Base-by-base conservation (phyloP, 1,284 basidiomycete species). In the Pseudomicrostroma phylloplanum region DNA sequence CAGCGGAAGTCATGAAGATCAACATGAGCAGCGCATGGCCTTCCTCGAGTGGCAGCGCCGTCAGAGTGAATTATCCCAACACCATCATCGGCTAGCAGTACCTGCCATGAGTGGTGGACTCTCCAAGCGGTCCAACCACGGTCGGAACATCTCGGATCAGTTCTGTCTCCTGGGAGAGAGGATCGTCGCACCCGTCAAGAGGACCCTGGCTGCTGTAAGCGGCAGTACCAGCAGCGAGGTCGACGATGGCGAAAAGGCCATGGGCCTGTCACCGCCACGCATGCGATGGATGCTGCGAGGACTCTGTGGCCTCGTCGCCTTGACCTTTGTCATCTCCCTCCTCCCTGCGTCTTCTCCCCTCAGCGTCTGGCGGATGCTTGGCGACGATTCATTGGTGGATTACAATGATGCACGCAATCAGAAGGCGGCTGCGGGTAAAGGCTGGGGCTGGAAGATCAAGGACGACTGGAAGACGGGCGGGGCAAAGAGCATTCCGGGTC, bases 381-480 rank as follows among this genome's bases (percentile, higher is more conserved):
- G 51, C 51, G 51, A 26, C 21, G 17, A 54, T 13, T 6, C 51
- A 13, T 26, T 54, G 7, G 17, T 25, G 21, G 21, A 26, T 6
- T 54, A 54, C 51, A 36, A 36, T 36, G 51, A 54, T 25, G n/a
- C 13, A 2, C 15, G 21, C 6, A 54, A 54, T 25, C 21, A 54
- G 25, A 21, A 26, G 51, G 13, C 26, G 21, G 51, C 51, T 54
- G 19, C 51, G 6, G 51, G 51, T 19, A 54, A 54, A 26, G 51
- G 57, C 39, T 58, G 57, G 39, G 51, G 57, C 1, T 57, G 56
- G 56, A 40, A 15, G 6, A 15, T 57, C 41, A 36, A 15, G 13
- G 56, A 57, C 13, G 17, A 40, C 23, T 40, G 26, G 41, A 36
- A 6, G 15, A 25, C 19, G 19, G 26, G 8, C 7, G 13, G 4